A percentile compares a stretch with the other conserved stretches of the same genome.
phyloP scores from a whole-genome alignment of 305 asterid genomes.

The Solanum hybrid region DNA sequence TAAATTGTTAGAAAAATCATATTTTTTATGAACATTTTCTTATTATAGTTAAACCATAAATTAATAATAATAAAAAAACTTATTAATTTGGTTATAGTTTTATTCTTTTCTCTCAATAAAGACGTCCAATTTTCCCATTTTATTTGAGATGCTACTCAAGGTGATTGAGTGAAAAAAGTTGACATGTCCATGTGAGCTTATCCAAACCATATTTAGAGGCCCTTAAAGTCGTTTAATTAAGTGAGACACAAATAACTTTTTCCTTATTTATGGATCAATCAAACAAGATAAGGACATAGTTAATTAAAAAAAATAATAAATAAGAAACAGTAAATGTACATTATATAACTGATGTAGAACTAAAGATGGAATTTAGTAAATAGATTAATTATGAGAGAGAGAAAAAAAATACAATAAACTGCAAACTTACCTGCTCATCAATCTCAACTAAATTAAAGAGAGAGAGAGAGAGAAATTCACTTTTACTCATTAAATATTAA shows the following conservation, averaged over 20 bases:
- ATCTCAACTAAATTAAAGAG: background rate
- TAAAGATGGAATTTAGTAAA: background rate
- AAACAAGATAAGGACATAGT: background rate
- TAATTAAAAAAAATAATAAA: background rate
- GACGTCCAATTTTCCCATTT: background rate
- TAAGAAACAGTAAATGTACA: background rate
- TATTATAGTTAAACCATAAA: no score
- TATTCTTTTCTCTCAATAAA: background rate
- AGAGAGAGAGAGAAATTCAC: no score
- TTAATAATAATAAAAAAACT: no score
- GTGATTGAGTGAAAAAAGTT: background rate
- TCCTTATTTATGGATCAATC: background rate
- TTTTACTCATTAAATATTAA: no score
- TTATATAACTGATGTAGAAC: background rate
- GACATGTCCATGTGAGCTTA: background rate
- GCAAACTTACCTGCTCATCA: background rate
- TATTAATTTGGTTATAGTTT: background rate
- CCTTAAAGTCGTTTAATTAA: background rate
- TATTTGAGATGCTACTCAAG: background rate
- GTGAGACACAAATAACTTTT: background rate
- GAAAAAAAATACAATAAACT: background rate
- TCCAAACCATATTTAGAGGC: background rate
- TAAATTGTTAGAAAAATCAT: no score
- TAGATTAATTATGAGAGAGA: background rate
- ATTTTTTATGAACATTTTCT: no score